Evolutionary conservation across 2,329 filamentous ascomycete genomes (phyloP).

Genomic region (Alternaria sp.): DNA sequence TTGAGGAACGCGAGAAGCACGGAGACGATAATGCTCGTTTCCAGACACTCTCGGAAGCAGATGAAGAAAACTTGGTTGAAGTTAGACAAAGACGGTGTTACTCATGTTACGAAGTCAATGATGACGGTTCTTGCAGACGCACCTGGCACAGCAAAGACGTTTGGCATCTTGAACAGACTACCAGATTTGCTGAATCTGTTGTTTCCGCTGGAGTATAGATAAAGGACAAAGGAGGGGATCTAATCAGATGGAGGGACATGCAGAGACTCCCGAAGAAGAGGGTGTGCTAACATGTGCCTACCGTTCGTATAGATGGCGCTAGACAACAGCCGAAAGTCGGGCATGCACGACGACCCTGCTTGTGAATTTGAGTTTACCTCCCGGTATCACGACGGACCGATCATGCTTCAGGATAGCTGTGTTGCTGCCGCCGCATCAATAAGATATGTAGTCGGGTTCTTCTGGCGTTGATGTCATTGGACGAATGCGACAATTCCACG

Average conservation of each 20-base stretch:
- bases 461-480: background rate
- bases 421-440: background rate
- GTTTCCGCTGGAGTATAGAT: conserved; percentile 14
- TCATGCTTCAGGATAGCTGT: conserved; percentile 8
- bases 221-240: conserved; percentile 19
- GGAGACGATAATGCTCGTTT: conserved; percentile 85
- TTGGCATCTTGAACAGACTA: conserved; percentile 58
- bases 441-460: background rate
- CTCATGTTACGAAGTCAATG: background rate
- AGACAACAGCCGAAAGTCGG: conserved; percentile 23
- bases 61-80: conserved; percentile 77
- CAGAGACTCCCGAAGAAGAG: background rate
- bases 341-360: conserved; percentile 9
- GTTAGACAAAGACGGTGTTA: background rate
- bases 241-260: conserved; percentile 33
- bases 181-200: conserved; percentile 6
- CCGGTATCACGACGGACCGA: conserved; percentile 13
- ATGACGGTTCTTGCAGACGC: conserved; percentile 14
- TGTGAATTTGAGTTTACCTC: conserved; percentile 14
- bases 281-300: conserved; percentile 2
- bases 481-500: background rate
- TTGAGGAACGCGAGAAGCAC: conserved; percentile 88
- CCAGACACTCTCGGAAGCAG: conserved; percentile 84
- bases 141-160: conserved; percentile 78
- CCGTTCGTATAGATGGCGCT: conserved; percentile 15